These are phyloP conservation scores for Noccaea caerulescens DNA, from an alignment of 345 rosid genomes.

Conservation along the genomic window DNA sequence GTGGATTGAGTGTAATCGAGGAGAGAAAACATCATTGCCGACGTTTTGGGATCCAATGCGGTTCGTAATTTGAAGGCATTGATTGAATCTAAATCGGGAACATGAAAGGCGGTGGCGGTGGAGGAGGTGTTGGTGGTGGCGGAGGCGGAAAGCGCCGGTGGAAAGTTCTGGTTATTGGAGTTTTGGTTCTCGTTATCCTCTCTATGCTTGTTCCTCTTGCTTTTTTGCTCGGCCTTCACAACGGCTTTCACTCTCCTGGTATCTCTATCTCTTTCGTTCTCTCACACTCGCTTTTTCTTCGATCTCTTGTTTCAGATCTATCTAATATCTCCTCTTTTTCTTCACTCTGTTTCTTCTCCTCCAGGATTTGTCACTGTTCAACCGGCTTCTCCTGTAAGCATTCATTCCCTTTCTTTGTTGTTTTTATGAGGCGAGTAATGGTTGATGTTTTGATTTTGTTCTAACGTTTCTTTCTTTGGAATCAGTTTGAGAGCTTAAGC, in stretches of 20 bases:
- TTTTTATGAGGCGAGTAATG: not conserved
- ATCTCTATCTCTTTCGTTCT: not conserved
- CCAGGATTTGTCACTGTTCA: slow-evolving; percentile 64
- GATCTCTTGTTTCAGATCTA: slow-evolving; percentile 45
- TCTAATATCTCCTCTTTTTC: slow-evolving; percentile 9
- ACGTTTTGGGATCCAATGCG: slow-evolving; percentile 40
- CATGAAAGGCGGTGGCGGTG: slow-evolving; percentile 45
- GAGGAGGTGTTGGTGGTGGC: slow-evolving; percentile 45
- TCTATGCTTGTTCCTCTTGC: slow-evolving; percentile 97
- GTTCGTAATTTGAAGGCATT: slow-evolving; percentile 28
- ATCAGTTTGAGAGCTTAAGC: slow-evolving; percentile 48
- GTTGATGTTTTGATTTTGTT: slow-evolving; percentile 9
- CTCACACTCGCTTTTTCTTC: not conserved
- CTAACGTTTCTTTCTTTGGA: slow-evolving; percentile 16
- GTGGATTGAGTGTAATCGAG: slow-evolving; percentile 33
- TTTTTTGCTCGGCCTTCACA: slow-evolving; percentile 83
- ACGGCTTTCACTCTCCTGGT: slow-evolving; percentile 76
- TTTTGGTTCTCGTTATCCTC: slow-evolving; percentile 78
- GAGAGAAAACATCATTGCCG: slow-evolving; percentile 10
- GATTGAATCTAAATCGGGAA: slow-evolving; percentile 26
- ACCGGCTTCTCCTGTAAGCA: slow-evolving; percentile 59
- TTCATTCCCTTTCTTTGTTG: slow-evolving; percentile 20
- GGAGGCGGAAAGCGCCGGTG: slow-evolving; percentile 73
- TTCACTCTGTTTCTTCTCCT: slow-evolving; percentile 27
- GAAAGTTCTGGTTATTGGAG: slow-evolving; percentile 71